Evolutionary conservation across 768 basidiomycete species (phyloP), one percentile per base, ranked within the genome.

Genomic region (Scleroderma bovista): DNA sequence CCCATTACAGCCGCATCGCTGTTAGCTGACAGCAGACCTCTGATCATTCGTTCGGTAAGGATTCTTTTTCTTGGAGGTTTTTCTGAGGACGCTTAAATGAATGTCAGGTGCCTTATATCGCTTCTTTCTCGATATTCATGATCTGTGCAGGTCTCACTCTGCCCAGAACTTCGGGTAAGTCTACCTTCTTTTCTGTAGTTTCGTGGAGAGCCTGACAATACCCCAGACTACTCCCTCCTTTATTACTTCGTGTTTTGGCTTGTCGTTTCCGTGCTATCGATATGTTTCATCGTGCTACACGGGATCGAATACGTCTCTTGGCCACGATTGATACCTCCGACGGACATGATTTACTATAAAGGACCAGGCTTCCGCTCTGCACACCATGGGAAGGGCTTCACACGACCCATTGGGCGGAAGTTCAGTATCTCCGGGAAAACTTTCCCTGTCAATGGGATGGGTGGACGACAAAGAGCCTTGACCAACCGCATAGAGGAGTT

Each of bases 291-390:
- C 56, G 56, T 84, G 59, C 66, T 79, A n/a, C 79, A 95, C 67
- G 95, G 94, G 33, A 83, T 94, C 55, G 89, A 93, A 53, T 99
- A 96, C 63, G 95, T 99, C 48, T 80, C 88, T 15, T 97, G 93
- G 90, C 96, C 96, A 12, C 80, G 86, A 11, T 76, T 99, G 48
- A 79, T 88, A 55, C 87, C 91, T 0, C 82, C 85, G 4, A 72
- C 73, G 24, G 88, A 92, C 50, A 73, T 84, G 46, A 85, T 98
- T 49, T 83, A 88, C 61, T 99, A 97, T 66, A 75, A 77, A 43
- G 96, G 96, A 15, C 87, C 92, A 31, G 94, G 93, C 5, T 92
- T 78, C 73, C 84, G 88, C 32, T 86, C 89, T 5, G 80, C 72
- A 5, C 75, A 80, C 48, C 74, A 87, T 51, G 93, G 93, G 17